Base-by-base conservation (phyloP, 1,139 yeast species). In the Saccharomyces pastorianus region DNA sequence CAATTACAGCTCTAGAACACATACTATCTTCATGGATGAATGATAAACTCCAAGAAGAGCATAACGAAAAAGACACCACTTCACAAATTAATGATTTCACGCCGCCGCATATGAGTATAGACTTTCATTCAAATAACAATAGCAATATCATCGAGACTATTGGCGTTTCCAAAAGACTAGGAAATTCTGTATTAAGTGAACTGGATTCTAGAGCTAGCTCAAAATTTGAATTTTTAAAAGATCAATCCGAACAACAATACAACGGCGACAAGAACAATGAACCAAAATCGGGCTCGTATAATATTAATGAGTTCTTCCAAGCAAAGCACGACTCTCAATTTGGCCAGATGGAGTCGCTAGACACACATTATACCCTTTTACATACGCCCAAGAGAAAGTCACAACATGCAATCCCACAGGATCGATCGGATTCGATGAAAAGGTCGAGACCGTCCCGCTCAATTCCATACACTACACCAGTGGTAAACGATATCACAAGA, bases 311-410 rank as follows among this genome's bases (percentile, higher is more conserved):
- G 23, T 56, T 48, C 27, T 59, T 56, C 46, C 54, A 64, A 46
- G 29, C 57, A 1, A 53, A 57, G 2, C 70, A 69, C 51, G 58
- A 63, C 14, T 47, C 60, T 13, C 61, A 63, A 52, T 69, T 70
- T 56, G 56, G 62, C 23, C 60, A 58, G 48, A 61, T 70, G 70
- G 71, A 69, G n/a, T 66, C 72, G 1, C 61, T 70, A 6, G 66
- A 68, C 3, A 53, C 62, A 0, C 72, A 70, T 56, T 70, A 69
- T 51, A 65, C 71, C 2, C 63, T 69, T 1, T 53, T 49, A 32
- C 38, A 41, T n/a, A 54, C 54, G 7, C 55, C 58, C 23, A 55
- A 55, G 53, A 56, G 57, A n/a, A 56, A 51, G 50, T 46, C 47
- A 47, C 7, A 41, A 32, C 25, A 20, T 27, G 31, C 50, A 42